A percentile compares a stretch with the other conserved stretches of the same genome.
Conservation (phyloP, 352 stramenopile species). For the Phytopythium delawarense region DNA sequence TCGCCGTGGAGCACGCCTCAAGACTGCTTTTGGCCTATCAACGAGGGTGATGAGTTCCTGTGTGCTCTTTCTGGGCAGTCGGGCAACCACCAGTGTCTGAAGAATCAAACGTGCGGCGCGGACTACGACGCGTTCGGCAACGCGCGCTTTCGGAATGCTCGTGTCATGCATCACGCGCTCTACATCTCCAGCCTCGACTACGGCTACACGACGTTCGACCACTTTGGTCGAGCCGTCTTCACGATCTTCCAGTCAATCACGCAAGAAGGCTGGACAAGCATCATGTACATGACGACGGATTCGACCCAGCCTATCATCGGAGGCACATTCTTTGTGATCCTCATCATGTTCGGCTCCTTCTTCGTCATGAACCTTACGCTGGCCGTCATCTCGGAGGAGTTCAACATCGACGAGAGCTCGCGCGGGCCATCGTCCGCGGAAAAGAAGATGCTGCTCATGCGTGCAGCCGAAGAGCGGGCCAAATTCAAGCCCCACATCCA, state of each 20-base stretch:
- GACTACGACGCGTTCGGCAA: conserved; percentile 74
- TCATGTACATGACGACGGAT: conserved; percentile 90
- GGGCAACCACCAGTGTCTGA: conserved; percentile 50
- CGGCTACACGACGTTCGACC: conserved; percentile 93
- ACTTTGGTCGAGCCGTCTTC: conserved; percentile 86
- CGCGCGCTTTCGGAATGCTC: conserved; percentile 40
- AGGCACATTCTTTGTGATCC: conserved; percentile 84
- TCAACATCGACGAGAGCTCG: conserved; percentile 63
- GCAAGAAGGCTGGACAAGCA: conserved; percentile 90
- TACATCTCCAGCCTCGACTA: conserved; percentile 74
- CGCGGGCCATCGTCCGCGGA: conserved; percentile 19
- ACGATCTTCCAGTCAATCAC: conserved; percentile 94
- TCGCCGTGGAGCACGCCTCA: conserved; percentile 59
- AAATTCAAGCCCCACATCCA: conserved; percentile 28
- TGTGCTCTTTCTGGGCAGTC: conserved; percentile 45
- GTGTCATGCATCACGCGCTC: conserved; percentile 45
- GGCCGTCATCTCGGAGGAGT: conserved; percentile 90
- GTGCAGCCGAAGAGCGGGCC: conserved; percentile 19
- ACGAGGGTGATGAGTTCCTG: conserved; percentile 68
- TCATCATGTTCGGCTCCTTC: conserved; percentile 91
- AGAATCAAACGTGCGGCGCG: conserved; percentile 43
- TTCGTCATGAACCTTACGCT: conserved; percentile 94
- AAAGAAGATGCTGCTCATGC: conserved; percentile 31
- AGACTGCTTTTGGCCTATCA: conserved; percentile 92
- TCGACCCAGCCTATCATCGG: conserved; percentile 51